Percentiles rank a stretch among this genome's conserved stretches.
phyloP scores from a whole-genome alignment of 192 early-diverging fungal species.

The Podila epicladia region DNA sequence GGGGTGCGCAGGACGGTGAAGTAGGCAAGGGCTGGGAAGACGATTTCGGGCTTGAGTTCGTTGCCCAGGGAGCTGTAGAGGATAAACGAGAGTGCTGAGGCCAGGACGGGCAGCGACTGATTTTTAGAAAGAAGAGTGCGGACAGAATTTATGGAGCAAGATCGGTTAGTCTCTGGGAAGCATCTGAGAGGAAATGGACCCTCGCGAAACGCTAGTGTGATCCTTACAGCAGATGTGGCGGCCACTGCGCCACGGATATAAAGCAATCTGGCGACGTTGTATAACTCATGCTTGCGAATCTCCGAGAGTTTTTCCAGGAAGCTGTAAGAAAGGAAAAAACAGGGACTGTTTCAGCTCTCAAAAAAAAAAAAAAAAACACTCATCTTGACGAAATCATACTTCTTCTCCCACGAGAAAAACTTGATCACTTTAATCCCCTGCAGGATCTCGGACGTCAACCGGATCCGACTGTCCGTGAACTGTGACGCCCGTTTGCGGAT shows the following conservation, averaged over 20 bases:
- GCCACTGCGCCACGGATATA: slow-evolving; percentile 35
- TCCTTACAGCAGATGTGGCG: slow-evolving; percentile 37
- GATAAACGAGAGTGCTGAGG: slow-evolving; percentile 22
- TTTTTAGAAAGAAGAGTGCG: too few species aligned
- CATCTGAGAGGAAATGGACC: too few species aligned
- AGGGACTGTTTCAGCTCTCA: too few species aligned
- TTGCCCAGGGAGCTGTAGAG: slow-evolving; percentile 10
- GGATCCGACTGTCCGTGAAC: slow-evolving; percentile 59
- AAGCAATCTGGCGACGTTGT: slow-evolving; percentile 20
- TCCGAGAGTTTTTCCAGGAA: slow-evolving; percentile 35
- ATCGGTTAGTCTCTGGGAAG: too few species aligned
- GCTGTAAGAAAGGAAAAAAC: not conserved
- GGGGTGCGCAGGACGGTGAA: slow-evolving; percentile 34
- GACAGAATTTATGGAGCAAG: too few species aligned
- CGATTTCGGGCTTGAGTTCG: slow-evolving; percentile 4
- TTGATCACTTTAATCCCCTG: slow-evolving; percentile 66
- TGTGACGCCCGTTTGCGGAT: slow-evolving; percentile 20
- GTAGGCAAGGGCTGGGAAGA: slow-evolving; percentile 34
- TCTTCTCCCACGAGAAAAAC: slow-evolving; percentile 62
- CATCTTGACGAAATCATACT: too few species aligned
- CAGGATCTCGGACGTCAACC: slow-evolving; percentile 59
- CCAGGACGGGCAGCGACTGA: slow-evolving; percentile 2
- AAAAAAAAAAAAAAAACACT: too few species aligned
- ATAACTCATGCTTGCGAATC: slow-evolving; percentile 23
- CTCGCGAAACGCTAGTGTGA: not conserved